Evolutionary conservation across 345 rosid genomes (phyloP).

Genomic region (Kernera saxatilis): DNA sequence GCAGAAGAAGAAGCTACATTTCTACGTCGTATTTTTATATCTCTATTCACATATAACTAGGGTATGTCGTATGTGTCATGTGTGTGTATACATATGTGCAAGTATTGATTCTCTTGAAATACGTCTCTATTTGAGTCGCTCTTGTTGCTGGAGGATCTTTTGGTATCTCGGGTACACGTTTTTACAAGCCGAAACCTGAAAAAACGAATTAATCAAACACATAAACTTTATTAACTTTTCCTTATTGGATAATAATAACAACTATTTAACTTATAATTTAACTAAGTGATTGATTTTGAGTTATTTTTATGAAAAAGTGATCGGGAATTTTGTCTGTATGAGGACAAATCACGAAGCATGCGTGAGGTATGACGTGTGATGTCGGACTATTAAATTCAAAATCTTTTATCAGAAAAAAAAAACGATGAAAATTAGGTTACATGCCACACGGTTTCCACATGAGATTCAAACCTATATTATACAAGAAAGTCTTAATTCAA

Average conservation of each 20-base stretch:
- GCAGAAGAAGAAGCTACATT: slow-evolving; percentile 11
- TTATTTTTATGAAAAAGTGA: neutral
- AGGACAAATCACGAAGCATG: slow-evolving; percentile 27
- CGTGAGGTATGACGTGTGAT: slow-evolving; percentile 30
- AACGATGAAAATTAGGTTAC: slow-evolving; percentile 9
- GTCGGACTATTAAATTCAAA: slow-evolving; percentile 4
- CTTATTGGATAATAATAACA: neutral
- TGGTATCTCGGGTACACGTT: slow-evolving; percentile 70
- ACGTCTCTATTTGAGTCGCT: slow-evolving; percentile 43
- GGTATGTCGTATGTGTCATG: neutral
- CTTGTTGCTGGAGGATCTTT: slow-evolving; percentile 50
- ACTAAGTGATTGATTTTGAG: neutral
- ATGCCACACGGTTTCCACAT: slow-evolving; percentile 24
- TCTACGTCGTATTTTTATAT: slow-evolving; percentile 2
- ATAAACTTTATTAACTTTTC: neutral
- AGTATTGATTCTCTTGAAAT: neutral
- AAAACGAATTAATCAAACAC: neutral
- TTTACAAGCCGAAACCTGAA: slow-evolving; percentile 88
- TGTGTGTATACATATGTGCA: slow-evolving; percentile 14
- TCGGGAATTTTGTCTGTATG: neutral
- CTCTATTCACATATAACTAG: neutral
- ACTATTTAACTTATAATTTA: neutral
- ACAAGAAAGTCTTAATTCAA: slow-evolving; percentile 2
- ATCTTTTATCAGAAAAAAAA: neutral
- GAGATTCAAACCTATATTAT: slow-evolving; percentile 9